phyloP scores from a whole-genome alignment of 2,329 filamentous ascomycete genomes.

The Didymellaceae sp. region DNA sequence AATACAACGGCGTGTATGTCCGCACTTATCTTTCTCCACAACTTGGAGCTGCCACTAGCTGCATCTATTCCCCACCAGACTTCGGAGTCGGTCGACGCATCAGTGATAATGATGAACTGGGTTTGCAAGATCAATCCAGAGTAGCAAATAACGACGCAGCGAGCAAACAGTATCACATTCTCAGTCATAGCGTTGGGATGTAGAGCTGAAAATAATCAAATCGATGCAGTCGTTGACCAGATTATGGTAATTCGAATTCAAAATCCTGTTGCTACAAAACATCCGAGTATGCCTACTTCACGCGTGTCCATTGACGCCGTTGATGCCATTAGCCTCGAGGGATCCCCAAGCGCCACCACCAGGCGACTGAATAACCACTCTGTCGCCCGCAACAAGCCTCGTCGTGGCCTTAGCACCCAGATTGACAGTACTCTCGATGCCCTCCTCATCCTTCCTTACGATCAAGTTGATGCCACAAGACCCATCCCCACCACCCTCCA shows the following conservation, averaged over 20 bases:
- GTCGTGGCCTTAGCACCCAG: conserved; percentile 7
- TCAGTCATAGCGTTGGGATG: no score
- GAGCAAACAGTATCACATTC: no score
- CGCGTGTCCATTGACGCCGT: background rate
- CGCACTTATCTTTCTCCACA: background rate
- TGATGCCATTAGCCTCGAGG: background rate
- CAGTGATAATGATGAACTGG: background rate
- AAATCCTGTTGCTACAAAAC: no score
- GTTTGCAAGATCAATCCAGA: background rate
- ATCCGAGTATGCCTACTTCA: no score
- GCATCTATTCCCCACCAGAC: background rate
- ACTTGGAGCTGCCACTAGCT: background rate
- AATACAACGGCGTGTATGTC: background rate
- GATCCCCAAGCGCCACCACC: conserved; percentile 7
- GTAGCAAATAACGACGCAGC: background rate
- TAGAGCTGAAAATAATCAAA: no score
- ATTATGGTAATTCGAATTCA: no score
- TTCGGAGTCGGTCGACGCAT: background rate
- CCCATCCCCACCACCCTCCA: conserved; percentile 3
- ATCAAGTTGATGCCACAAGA: conserved; percentile 7
- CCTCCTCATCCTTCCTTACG: conserved; percentile 2
- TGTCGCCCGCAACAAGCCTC: conserved; percentile 4
- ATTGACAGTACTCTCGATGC: conserved; percentile 4
- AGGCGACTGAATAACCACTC: conserved; percentile 6
- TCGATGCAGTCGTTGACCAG: no score